Base-by-base conservation (phyloP, 768 basidiomycete genomes). In the Lactarius akahatsu region DNA sequence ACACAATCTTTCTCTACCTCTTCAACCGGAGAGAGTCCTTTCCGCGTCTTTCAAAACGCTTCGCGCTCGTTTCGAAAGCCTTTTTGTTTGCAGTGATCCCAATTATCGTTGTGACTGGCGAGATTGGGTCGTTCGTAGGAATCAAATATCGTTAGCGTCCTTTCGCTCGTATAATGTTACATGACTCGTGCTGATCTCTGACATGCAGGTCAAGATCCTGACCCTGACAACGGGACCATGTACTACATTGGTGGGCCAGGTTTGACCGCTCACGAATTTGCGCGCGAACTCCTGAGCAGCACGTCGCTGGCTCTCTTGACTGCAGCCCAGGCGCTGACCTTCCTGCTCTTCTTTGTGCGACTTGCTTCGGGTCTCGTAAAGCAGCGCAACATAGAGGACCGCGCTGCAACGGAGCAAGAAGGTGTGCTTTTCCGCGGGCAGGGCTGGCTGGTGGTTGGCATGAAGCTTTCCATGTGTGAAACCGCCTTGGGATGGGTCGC, bases 381-480 rank as follows among this genome's bases (percentile, higher is more conserved):
- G 61, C 83, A 85, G 72, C 82, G 83, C 20, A 76, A 76, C 8
- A 83, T 87, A 59, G 85, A 88, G 65, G 74, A 75, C 1, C 72
- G 78, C 8, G 76, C 76, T 13, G 77, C 77, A 55, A 81, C 83
- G 64, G 77, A 81, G 61, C 74, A 77, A 0, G 82, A 86, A 73
- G 69, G 67, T n/a, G 74, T 78, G 28, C 74, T 84, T 23, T 77
- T 87, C 69, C 82, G 80, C 64, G 91, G 91, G 11, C 81, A 84
- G 11, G 84, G 79, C 20, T 92, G 89, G 90, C 79, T 91, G 55
- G 77, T 81, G n/a, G 77, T 72, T 0, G 89, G 84, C 3, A 72
- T 89, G 63, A 83, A 85, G 71, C 72, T 92, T 30, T 88, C 89
- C 11, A 83, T 84, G 3, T 73, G 87, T 57, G 91, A 93, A 75